Evolutionary conservation across 2,329 filamentous ascomycete genomes (phyloP).

Genomic region (Septoria linicola): DNA sequence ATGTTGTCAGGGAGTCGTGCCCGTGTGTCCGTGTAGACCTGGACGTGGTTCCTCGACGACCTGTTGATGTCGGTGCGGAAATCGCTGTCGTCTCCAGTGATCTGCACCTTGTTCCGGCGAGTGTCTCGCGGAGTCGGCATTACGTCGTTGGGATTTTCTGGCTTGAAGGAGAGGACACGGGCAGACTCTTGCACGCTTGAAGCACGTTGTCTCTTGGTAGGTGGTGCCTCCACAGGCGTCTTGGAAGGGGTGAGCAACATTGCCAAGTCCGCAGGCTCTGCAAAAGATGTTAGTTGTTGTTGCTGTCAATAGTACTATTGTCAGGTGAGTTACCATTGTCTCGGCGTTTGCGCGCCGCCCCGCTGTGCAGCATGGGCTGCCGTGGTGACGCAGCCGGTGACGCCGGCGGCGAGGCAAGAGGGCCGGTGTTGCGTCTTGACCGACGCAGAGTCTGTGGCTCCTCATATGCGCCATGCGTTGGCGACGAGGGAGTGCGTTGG

Average conservation of each 20-base stretch:
- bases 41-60: constrained; percentile 48
- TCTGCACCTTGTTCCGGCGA: constrained; percentile 21
- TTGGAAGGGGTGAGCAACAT: constrained; percentile 78
- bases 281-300: constrained; percentile 21
- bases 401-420: constrained; percentile 9
- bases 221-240: constrained; percentile 56
- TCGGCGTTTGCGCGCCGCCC: constrained; percentile 3
- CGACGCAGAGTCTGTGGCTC: neutral
- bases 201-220: constrained; percentile 52
- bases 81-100: constrained; percentile 53
- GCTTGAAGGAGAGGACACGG: constrained; percentile 54
- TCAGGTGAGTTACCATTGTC: constrained; percentile 14
- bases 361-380: constrained; percentile 2
- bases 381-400: constrained; percentile 10
- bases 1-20: constrained; percentile 68
- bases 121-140: constrained; percentile 60
- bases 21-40: constrained; percentile 76
- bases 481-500: constrained; percentile 1
- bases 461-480: constrained; percentile 1
- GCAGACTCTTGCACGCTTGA: constrained; percentile 50
- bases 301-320: constrained; percentile 10
- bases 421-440: neutral
- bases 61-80: constrained; percentile 49
- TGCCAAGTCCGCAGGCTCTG: constrained; percentile 16
- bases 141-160: constrained; percentile 58